A percentile compares a stretch with the other conserved stretches of the same genome.
Conservation (phyloP, 1,139 yeast genomes). For the Geotrichum aggregatum region DNA sequence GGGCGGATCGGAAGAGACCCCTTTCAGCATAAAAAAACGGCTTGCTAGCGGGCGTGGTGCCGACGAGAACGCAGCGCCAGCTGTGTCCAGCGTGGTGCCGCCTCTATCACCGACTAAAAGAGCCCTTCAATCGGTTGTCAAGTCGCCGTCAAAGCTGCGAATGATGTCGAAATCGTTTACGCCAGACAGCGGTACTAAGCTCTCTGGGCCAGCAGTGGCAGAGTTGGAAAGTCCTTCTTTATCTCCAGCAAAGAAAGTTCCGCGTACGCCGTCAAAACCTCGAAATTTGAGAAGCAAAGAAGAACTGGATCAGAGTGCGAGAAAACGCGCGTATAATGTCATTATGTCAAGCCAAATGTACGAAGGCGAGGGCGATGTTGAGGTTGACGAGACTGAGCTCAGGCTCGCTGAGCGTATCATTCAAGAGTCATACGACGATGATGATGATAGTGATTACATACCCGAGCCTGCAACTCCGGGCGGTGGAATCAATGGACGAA, state of each 20-base stretch:
- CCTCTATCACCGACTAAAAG: conserved; percentile 8
- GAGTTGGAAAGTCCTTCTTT: conserved; percentile 14
- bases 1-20: conserved; percentile 12
- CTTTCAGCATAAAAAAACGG: conserved; percentile 13
- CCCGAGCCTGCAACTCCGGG: neutral
- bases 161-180: conserved; percentile 18
- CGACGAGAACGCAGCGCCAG: neutral
- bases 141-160: conserved; percentile 31
- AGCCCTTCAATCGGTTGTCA: conserved; percentile 24
- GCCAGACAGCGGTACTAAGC: conserved; percentile 17
- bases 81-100: neutral
- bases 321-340: conserved; percentile 46
- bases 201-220: conserved; percentile 13
- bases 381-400: conserved; percentile 43
- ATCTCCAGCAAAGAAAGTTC: conserved; percentile 7
- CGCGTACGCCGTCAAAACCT: conserved; percentile 18
- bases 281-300: conserved; percentile 16
- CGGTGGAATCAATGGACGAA: neutral
- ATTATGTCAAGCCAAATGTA: conserved; percentile 40
- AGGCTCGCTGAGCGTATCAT: conserved; percentile 49
- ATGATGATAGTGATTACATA: conserved; percentile 3
- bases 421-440: conserved; percentile 25
- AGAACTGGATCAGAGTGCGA: conserved; percentile 50
- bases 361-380: conserved; percentile 37
- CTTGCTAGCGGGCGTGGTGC: neutral